phyloP scores from a whole-genome alignment of 768 basidiomycete species.

The Tricholoma sp. region DNA sequence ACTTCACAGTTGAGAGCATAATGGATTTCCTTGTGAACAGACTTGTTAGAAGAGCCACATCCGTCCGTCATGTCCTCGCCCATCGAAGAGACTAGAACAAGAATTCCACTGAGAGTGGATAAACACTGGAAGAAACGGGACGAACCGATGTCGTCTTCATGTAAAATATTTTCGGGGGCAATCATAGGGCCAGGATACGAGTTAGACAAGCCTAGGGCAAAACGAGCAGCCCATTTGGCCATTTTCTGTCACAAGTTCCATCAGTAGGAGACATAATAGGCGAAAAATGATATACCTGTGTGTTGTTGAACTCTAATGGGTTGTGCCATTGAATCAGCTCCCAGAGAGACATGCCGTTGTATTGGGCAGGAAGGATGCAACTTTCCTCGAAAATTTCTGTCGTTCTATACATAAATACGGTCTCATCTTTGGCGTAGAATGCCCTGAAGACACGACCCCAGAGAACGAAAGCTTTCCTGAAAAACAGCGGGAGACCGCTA shows the following conservation, averaged over 20 bases:
- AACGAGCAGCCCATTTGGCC: conserved; percentile 62
- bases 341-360: conserved; percentile 26
- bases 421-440: conserved; percentile 57
- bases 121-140: neutral
- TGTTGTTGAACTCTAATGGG: conserved; percentile 35
- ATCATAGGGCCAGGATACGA: conserved; percentile 54
- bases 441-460: conserved; percentile 51
- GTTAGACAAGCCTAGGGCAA: conserved; percentile 57
- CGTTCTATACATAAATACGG: conserved; percentile 50
- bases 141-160: conserved; percentile 47
- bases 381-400: conserved; percentile 34
- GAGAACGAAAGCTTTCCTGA: conserved; percentile 48
- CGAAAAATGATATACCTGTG: conserved; percentile 39
- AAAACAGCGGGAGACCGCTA: conserved; percentile 32
- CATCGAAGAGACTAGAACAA: conserved; percentile 19
- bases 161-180: conserved; percentile 26
- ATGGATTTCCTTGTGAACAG: conserved; percentile 28
- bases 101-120: neutral
- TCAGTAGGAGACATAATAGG: neutral
- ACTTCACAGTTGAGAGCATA: conserved; percentile 29
- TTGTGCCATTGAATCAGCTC: conserved; percentile 57
- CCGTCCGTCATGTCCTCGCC: conserved; percentile 54
- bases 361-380: conserved; percentile 6
- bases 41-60: conserved; percentile 40
- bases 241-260: conserved; percentile 38